Base-by-base conservation (phyloP, 2,329 filamentous ascomycete species). In the Hypomyces perniciosus region DNA sequence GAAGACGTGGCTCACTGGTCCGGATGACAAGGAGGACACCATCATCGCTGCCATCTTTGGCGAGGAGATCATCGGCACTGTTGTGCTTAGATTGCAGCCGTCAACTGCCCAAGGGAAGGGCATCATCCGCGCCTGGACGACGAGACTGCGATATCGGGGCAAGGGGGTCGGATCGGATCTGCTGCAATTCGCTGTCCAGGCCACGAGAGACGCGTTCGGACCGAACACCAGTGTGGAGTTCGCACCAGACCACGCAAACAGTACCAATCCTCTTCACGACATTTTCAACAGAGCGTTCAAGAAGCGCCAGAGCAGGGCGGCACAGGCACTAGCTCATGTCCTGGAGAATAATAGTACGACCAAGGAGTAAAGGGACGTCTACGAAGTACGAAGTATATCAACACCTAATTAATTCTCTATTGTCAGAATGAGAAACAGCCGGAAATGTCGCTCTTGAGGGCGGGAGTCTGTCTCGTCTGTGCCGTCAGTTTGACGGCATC, bases 81-180 rank as follows among this genome's bases (percentile, higher is more conserved):
- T 88, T n/a, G 76, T 93, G 1, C 65, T 93, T 51, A 79, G 80
- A 4, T 75, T 87, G 59, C 74, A 80, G 27, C 39, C 6, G 50
- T 51, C 58, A 72, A 72, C 56, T 77, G 77, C 28, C 20, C 20
- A 20, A 20, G 80, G 80, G 43, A 77, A 75, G 52, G 86, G 83
- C 4, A 68, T 86, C 31, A 83, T 96, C 47, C 80, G 86, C 12
- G 90, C 85, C 3, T 95, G 90, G 89, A 91, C 89, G 1, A 88
- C 90, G 1, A 78, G 76, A 64, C 67, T 83, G 45, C 75, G 77
- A 58, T 93, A 90, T 66, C 77, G 90, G 20, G 72, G 78, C 29
- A 80, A 80, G 53, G 88, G 89, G 0, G 73, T 93, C 6, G 90
- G 89, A 0, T 75, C 74, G 4, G 85, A 83, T 42, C 68, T 96